These are phyloP conservation scores for Zopfochytrium polystomum DNA, from an alignment of 371 early-diverging fungal genomes.

Conservation along the genomic window DNA sequence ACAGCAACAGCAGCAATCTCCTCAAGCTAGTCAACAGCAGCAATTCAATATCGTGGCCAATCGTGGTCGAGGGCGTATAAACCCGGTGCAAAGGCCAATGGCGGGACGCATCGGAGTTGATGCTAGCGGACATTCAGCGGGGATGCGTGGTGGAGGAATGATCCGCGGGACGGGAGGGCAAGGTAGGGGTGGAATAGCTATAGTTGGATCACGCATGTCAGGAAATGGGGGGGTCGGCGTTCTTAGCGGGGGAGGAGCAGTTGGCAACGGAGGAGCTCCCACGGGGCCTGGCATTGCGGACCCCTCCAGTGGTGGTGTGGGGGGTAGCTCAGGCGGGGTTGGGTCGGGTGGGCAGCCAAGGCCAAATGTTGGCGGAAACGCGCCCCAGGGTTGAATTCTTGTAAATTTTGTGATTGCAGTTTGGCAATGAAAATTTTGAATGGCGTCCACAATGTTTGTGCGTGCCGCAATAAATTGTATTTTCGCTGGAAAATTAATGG, in stretches of 20 bases:
- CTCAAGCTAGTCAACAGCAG: no score
- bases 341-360: background rate
- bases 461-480: no score
- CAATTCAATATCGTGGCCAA: no score
- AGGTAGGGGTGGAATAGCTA: conserved; percentile 1
- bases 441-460: background rate
- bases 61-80: background rate
- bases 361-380: conserved; percentile 13
- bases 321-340: background rate
- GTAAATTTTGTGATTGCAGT: conserved; percentile 57
- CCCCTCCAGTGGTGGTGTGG: no score
- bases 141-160: background rate
- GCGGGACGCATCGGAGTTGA: no score
- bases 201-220: background rate
- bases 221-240: no score
- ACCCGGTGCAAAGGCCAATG: background rate
- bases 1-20: conserved; percentile 1
- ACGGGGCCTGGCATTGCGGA: no score
- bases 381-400: conserved; percentile 62
- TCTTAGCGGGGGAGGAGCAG: background rate
- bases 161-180: background rate
- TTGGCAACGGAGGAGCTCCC: conserved; percentile 1
- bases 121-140: no score
- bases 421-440: conserved; percentile 40
- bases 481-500: no score